A percentile compares a stretch with the other conserved stretches of the same genome.
These are phyloP conservation scores for Pulveroboletus ravenelii DNA, from an alignment of 768 basidiomycete genomes.

Conservation along the genomic window DNA sequence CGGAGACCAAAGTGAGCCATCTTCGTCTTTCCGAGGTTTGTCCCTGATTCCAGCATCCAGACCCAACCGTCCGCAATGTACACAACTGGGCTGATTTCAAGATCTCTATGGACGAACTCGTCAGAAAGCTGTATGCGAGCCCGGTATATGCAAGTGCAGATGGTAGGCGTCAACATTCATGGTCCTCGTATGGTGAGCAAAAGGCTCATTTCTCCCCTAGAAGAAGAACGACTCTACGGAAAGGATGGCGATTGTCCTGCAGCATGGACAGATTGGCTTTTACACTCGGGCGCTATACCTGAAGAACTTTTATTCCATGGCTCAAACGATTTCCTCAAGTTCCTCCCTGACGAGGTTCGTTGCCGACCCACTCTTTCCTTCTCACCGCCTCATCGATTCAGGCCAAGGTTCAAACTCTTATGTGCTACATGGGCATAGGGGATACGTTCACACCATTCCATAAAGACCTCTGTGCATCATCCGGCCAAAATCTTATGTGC, in stretches of 20 bases:
- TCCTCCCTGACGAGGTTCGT: conserved; percentile 51
- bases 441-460: conserved; percentile 84
- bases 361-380: neutral
- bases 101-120: conserved; percentile 50
- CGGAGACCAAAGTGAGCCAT: conserved; percentile 24
- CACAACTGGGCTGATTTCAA: conserved; percentile 50
- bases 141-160: conserved; percentile 33
- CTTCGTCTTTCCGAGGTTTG: neutral
- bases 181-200: neutral
- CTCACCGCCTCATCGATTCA: conserved; percentile 24
- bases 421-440: conserved; percentile 81
- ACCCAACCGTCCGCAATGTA: conserved; percentile 60
- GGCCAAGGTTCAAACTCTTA: conserved; percentile 68
- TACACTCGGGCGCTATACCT: conserved; percentile 46
- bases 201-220: conserved; percentile 29
- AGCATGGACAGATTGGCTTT: conserved; percentile 62
- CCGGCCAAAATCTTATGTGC: conserved; percentile 85
- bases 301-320: conserved; percentile 47
- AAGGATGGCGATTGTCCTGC: conserved; percentile 72
- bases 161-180: conserved; percentile 29
- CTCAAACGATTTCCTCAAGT: conserved; percentile 52
- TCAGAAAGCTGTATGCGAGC: conserved; percentile 39
- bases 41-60: conserved; percentile 23
- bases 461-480: conserved; percentile 80
- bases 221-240: conserved; percentile 62